Evolutionary conservation across 2,329 filamentous ascomycete genomes (phyloP).

Genomic region (Eutypella sp.): DNA sequence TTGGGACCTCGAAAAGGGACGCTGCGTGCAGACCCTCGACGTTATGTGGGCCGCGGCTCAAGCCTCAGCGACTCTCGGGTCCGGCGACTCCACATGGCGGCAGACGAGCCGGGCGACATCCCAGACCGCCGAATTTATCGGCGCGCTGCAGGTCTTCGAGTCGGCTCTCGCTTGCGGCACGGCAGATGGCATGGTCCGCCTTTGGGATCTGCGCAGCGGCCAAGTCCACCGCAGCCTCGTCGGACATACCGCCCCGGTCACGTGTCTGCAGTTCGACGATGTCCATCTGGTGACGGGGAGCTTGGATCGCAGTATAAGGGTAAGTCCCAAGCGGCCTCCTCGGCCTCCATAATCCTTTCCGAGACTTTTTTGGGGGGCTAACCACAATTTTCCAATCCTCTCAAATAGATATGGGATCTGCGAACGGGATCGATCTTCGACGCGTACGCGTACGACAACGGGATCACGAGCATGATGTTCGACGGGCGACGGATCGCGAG

Average conservation of each 20-base stretch:
- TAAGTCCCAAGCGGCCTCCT: constrained; percentile 46
- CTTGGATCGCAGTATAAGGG: constrained; percentile 85
- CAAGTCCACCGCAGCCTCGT: constrained; percentile 96
- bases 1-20: constrained; percentile 96
- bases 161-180: constrained; percentile 93
- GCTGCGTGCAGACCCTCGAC: constrained; percentile 94
- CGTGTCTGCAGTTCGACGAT: constrained; percentile 93
- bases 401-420: constrained; percentile 99
- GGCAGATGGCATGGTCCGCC: constrained; percentile 90
- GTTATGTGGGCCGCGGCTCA: constrained; percentile 97
- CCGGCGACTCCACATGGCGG: constrained; percentile 64
- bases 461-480: constrained; percentile 96
- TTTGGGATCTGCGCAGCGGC: constrained; percentile 95
- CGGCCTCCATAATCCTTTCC: not conserved
- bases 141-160: constrained; percentile 92
- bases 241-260: constrained; percentile 91
- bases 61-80: constrained; percentile 64
- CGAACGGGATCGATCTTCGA: constrained; percentile 93
- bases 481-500: constrained; percentile 84
- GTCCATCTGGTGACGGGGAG: constrained; percentile 92
- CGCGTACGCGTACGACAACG: constrained; percentile 89
- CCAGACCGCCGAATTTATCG: constrained; percentile 81
- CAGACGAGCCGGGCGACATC: constrained; percentile 62
- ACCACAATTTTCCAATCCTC: constrained; percentile 19
- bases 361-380: constrained; percentile 7